Base-by-base conservation (phyloP, 768 basidiomycete genomes). In the Lanmaoa pseudosensibilis region DNA sequence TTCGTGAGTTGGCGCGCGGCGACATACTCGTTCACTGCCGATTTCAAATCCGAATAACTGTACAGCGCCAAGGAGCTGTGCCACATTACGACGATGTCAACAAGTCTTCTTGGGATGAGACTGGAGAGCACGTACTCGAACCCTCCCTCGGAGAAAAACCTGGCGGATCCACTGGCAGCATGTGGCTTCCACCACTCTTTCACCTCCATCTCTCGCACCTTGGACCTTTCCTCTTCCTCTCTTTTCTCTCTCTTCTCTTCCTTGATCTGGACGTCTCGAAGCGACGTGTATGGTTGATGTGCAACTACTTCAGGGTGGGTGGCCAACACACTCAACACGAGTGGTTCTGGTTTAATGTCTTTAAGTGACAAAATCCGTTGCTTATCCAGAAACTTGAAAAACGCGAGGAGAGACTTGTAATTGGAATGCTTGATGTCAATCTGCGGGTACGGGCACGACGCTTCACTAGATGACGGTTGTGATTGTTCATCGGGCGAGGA, bases 311-410 rank as follows among this genome's bases (percentile, higher is more conserved):
- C 77, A 0, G 83, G 75, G 65, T 93, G 90, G 0, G 67, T 70
- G 0, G 77, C 67, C 50, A 81, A 83, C 25, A 91, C 83, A 3
- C 75, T 77, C 51, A 77, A 78, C 11, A 84, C 71, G 23, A 86
- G 66, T 23, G 88, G 83, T 21, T 82, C 84, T 50, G 69, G 77
- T 68, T 65, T 77, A 68, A 46, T 70, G 21, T 87, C 79, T 67
- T 96, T 97, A 23, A 88, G 75, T 13, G 83, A 83, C 37, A 96
- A 65, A 23, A 97, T 69, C 0, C 80, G 80, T 9, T 84, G 82
- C 67, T 95, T 95, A 58, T 92, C 90, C 18, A 81, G 77, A 18
- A 81, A 65, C 68, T 90, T 94, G 64, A 97, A 78, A 75, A 96
- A 94, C 1, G 86, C 79, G 2, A 86, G 80, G 19, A 95, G 78